A percentile compares a stretch with the other conserved stretches of the same genome.
phyloP scores from a whole-genome alignment of 768 basidiomycete species.

The Kwoniella bestiolae region DNA sequence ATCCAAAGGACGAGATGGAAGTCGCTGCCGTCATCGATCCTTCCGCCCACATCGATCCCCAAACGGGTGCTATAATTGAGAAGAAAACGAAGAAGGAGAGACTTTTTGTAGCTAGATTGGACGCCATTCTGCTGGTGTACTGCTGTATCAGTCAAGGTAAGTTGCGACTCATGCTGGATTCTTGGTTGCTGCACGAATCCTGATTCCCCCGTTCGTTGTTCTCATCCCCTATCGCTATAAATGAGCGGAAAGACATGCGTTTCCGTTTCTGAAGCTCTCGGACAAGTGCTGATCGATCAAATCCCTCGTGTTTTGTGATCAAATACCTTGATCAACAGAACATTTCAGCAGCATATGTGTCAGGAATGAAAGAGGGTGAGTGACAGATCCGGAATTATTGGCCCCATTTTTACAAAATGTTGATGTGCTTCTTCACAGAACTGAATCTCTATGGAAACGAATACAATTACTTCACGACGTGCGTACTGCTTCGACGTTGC shows the following conservation, averaged over 20 bases:
- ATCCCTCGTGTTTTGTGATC: slow-evolving; percentile 34
- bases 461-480: slow-evolving; percentile 49
- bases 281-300: too few species aligned
- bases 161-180: neutral
- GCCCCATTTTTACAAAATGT: too few species aligned
- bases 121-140: slow-evolving; percentile 39
- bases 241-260: too few species aligned
- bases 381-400: too few species aligned
- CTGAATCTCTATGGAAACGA: slow-evolving; percentile 42
- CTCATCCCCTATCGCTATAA: too few species aligned
- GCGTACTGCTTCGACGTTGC: slow-evolving; percentile 10
- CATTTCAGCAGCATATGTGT: slow-evolving; percentile 37
- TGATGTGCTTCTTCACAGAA: too few species aligned
- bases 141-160: slow-evolving; percentile 33
- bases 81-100: slow-evolving; percentile 34
- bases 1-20: slow-evolving; percentile 3
- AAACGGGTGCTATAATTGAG: slow-evolving; percentile 36
- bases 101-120: slow-evolving; percentile 38
- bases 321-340: slow-evolving; percentile 44
- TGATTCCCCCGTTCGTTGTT: too few species aligned
- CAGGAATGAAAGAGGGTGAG: slow-evolving; percentile 51
- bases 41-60: slow-evolving; percentile 26
- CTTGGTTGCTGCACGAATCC: too few species aligned
- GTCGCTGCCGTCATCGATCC: slow-evolving; percentile 27
- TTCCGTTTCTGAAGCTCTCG: too few species aligned